These are phyloP conservation scores for Agarophyton chilense DNA, from an alignment of 23 red algal species.

Conservation along the genomic window DNA sequence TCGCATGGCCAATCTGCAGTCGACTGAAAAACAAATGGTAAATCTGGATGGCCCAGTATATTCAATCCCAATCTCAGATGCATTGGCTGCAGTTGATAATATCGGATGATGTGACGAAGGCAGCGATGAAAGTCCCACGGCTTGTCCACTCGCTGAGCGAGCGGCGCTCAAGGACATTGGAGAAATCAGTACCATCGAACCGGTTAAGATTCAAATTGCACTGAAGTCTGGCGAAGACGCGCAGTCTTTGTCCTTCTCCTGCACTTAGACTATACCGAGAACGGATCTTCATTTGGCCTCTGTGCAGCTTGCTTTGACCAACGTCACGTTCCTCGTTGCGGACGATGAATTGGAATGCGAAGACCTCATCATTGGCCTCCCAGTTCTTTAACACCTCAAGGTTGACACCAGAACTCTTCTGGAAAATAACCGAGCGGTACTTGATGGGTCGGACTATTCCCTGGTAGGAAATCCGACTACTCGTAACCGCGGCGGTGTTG, in stretches of 20 bases:
- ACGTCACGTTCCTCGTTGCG: not conserved
- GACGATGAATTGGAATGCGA: not conserved
- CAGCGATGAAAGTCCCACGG: not conserved
- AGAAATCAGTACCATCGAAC: not conserved
- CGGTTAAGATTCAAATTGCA: not conserved
- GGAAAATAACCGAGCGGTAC: not conserved
- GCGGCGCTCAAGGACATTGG: conserved; percentile 5
- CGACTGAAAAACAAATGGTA: too few relatives aligned
- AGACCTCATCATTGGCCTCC: not conserved
- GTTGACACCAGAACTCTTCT: not conserved
- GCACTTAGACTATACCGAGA: not conserved
- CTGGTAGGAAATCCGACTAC: not conserved
- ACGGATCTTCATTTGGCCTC: not conserved
- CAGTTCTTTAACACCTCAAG: not conserved
- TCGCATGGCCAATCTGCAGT: too few relatives aligned
- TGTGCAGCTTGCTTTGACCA: not conserved
- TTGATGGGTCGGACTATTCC: not conserved
- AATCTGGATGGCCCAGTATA: too few relatives aligned
- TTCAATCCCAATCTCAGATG: too few relatives aligned
- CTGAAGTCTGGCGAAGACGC: not conserved
- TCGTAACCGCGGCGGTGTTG: not conserved
- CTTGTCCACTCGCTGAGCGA: not conserved
- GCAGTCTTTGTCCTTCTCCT: not conserved
- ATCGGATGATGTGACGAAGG: conserved; percentile 4
- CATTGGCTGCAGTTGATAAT: not conserved